Evolutionary conservation across 2,329 filamentous ascomycete species (phyloP).

Genomic region (Knoxdaviesia capensis): DNA sequence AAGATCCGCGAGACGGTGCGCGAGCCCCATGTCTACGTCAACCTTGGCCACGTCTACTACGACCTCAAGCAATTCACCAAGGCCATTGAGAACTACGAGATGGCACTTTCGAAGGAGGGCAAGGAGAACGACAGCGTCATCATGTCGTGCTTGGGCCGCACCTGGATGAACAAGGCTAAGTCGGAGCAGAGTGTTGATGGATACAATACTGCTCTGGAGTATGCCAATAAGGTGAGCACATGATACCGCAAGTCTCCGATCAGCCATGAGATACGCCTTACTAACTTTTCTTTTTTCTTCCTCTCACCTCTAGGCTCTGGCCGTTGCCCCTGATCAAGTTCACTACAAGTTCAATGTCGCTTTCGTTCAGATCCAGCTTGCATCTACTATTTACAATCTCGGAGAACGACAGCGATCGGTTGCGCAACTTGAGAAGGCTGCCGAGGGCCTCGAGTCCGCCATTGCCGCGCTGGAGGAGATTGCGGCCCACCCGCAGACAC

Average conservation of each 20-base stretch:
- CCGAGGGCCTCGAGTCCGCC: conserved; percentile 63
- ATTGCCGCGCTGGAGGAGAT: conserved; percentile 53
- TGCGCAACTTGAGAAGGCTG: conserved; percentile 62
- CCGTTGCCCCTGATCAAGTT: conserved; percentile 60
- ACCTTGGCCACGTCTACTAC: conserved; percentile 80
- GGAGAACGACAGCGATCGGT: conserved; percentile 59
- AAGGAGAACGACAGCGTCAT: conserved; percentile 56
- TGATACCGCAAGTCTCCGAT: too few species aligned
- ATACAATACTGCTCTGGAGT: conserved; percentile 35
- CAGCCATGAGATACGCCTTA: not conserved
- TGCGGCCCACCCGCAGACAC: conserved; percentile 43
- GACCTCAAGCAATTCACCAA: conserved; percentile 81
- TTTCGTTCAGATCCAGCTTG: conserved; percentile 90
- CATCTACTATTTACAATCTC: conserved; percentile 56
- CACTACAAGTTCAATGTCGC: conserved; percentile 97
- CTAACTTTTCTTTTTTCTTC: not conserved
- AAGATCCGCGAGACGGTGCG: conserved; percentile 81
- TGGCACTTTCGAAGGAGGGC: conserved; percentile 59
- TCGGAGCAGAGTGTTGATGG: conserved; percentile 35
- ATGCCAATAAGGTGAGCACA: conserved; percentile 37
- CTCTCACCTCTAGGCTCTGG: conserved; percentile 38
- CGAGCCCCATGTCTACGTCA: conserved; percentile 75
- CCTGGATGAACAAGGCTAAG: conserved; percentile 67
- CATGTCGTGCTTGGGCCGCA: conserved; percentile 68
- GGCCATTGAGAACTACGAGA: conserved; percentile 88